Base-by-base conservation (phyloP, 768 basidiomycete species). In the Suillus alpinus region DNA sequence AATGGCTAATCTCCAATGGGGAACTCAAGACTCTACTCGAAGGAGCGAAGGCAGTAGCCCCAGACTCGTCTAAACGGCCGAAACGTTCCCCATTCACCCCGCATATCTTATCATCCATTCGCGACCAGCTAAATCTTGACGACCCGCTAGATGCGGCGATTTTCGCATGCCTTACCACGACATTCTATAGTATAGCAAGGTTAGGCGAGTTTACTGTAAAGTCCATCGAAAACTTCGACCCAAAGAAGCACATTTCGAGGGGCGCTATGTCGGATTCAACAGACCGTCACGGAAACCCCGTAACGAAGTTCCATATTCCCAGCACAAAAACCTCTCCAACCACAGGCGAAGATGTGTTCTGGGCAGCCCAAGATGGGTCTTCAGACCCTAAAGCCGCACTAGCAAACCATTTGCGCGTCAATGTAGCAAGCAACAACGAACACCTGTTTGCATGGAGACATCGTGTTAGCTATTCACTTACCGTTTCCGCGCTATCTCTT, bases 1-100 rank as follows among this genome's bases (percentile, higher is more conserved):
- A 18, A 0, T 83, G 80, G 80, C 18, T 9, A 0, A 47, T 75
- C 9, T 59, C 65, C 31, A n/a, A 52, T 0, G 14, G 43, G 0
- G 64, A 67, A 26, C 7, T 68, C 6, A 64, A 70, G 7, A 51
- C 61, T 0, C 29, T 70, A 0, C 37, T 71, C 0, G 6, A 56
- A 0, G 70, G 60, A 0, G 68, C 68, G 0, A 14, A 18, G 1
- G 13, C 41, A 1, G 14, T 60, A 4, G 46, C 61, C 4, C 68
- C 68, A 0, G 12, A 20, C 1, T 26, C 63, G 0, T 59, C 66
- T 2, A 59, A 58, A 26, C 44, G 23, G 1, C 29, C 51, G n/a
- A 61, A 58, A 36, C 56, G 63, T 0, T 31, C 29, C 1, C 68
- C 68, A 0, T 60, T 37, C 31, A 69, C 68, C 39, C 63, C 3